Evolutionary conservation across 164 flowering plant genomes (phyloP), one percentile per base, ranked within the genome.

Genomic region (Echeveria elegans): DNA sequence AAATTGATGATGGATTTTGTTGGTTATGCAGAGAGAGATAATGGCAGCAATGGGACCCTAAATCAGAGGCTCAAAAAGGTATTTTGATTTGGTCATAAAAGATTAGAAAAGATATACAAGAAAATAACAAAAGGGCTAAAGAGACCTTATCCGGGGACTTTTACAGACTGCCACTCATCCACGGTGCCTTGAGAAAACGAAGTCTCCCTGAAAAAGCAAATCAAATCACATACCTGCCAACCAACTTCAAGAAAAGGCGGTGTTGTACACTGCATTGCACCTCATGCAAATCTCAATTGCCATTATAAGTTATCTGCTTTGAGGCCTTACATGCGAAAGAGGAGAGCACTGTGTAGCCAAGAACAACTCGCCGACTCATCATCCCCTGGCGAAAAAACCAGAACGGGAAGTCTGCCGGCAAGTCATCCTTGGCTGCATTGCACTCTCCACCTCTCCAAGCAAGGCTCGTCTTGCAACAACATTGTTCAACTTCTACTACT

Each of bases 401-500:
- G 23, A 52, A 52, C 9, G 11, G 58, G 58, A n/a, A 52, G 28
- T 21, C 47, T 23, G 26, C 66, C 64, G 64, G 64, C 64, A 61
- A 61, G 64, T 61, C 64, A 61, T 61, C 64, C 64, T 61, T 61
- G 64, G 64, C 64, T 61, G 64, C 64, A 61, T 31, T 61, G 64
- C n/a, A 61, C 64, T 61, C 64, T 61, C 64, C 38, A 11, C 38
- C 64, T 36, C 64, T 36, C 38, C 36, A 61, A 18, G 64, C 36
- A 29, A 61, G 64, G 64, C 38, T 61, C 64, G 30, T 61, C 56
- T 5, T 50, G 56, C 56, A 21, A 5, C 56, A 47, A 21, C 56
- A 21, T n/a, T n/a, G n/a, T n/a, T 1, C 56, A 21, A 50, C 21
- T 23, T 21, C 56, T 43, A 5, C 5, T 21, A 5, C 8, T 16